phyloP scores from a whole-genome alignment of 108 stramenopile species.

The Stephanodiscus triporus region DNA sequence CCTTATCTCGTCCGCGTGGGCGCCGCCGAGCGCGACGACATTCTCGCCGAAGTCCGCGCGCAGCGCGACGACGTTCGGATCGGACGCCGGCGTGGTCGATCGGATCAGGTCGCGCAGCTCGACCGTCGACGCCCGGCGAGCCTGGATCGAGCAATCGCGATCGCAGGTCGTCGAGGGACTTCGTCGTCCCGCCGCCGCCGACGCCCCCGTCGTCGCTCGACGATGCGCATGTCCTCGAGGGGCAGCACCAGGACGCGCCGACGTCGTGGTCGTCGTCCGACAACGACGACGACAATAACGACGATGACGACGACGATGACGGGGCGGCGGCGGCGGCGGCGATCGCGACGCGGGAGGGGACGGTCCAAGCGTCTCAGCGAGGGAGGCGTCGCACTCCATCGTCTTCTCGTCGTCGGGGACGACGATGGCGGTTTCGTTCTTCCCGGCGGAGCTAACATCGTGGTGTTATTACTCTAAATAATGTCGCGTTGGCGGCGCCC shows the following conservation, averaged over 20 bases:
- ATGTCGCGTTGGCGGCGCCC: no score
- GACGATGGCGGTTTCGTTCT: no score
- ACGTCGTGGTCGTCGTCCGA: slow-evolving; percentile 20
- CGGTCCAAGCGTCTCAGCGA: no score
- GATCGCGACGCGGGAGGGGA: no score
- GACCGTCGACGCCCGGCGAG: slow-evolving; percentile 19
- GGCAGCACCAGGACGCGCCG: slow-evolving; percentile 68
- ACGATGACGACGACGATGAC: no score
- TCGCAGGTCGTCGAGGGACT: slow-evolving; percentile 4
- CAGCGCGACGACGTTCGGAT: slow-evolving; percentile 69
- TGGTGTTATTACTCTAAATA: no score
- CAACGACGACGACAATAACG: no score
- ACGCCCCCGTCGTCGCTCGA: slow-evolving; percentile 33
- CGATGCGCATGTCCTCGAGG: slow-evolving; percentile 66
- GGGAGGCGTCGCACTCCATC: no score
- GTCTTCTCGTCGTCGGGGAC: no score
- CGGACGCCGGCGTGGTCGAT: slow-evolving; percentile 67
- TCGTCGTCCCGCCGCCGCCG: neutral
- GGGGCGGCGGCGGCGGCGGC: no score
- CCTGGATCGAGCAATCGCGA: neutral
- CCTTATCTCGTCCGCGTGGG: slow-evolving; percentile 77
- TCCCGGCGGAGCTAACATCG: no score
- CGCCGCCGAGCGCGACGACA: slow-evolving; percentile 52
- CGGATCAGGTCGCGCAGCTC: slow-evolving; percentile 61
- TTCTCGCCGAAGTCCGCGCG: slow-evolving; percentile 74